Evolutionary conservation across 2,329 filamentous ascomycete genomes (phyloP).

Genomic region (Botrytis pseudocinerea): DNA sequence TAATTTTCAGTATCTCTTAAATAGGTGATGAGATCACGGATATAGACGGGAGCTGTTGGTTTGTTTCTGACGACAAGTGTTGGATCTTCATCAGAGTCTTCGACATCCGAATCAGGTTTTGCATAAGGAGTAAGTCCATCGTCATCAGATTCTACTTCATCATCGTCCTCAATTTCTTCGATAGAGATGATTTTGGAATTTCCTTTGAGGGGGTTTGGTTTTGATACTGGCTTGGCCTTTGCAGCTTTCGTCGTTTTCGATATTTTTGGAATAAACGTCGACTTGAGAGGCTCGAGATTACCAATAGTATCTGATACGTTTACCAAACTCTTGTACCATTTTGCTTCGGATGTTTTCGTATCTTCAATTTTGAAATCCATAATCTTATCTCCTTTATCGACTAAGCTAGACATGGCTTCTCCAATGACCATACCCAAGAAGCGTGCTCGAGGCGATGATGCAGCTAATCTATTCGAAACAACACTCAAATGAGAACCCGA

Average conservation of each 20-base stretch:
- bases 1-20: constrained; percentile 80
- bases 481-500: constrained; percentile 73
- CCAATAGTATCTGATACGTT: constrained; percentile 64
- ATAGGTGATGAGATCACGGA: constrained; percentile 78
- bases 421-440: constrained; percentile 89
- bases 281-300: constrained; percentile 51
- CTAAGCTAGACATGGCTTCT: constrained; percentile 61
- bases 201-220: constrained; percentile 37
- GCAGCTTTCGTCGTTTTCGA: constrained; percentile 26
- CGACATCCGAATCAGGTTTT: constrained; percentile 83
- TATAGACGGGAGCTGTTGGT: constrained; percentile 81
- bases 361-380: constrained; percentile 87
- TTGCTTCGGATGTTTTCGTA: constrained; percentile 68
- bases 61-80: constrained; percentile 84
- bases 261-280: constrained; percentile 28
- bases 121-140: constrained; percentile 67
- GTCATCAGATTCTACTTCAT: constrained; percentile 49
- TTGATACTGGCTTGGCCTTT: constrained; percentile 38
- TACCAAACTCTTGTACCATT: constrained; percentile 71
- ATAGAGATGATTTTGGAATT: constrained; percentile 51
- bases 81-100: constrained; percentile 92
- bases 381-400: constrained; percentile 66
- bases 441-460: constrained; percentile 72
- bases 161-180: constrained; percentile 64
- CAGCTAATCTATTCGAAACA: constrained; percentile 81